These are phyloP conservation scores for Yamadazyma akitaensis DNA, from an alignment of 805 yeast species.

Conservation along the genomic window DNA sequence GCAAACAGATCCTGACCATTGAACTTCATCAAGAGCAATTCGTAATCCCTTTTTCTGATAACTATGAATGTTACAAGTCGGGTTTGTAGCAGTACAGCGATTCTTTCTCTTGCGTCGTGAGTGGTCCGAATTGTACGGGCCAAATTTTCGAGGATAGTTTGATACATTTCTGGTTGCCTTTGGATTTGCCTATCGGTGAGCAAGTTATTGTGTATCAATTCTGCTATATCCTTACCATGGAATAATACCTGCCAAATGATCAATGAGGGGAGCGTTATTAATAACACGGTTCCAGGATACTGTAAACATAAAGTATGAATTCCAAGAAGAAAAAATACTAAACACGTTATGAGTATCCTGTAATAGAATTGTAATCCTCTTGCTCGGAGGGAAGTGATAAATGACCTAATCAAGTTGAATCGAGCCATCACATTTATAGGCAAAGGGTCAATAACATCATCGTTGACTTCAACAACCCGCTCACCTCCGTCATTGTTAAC, in stretches of 20 bases:
- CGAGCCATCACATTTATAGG: neutral
- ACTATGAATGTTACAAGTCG: conserved; percentile 12
- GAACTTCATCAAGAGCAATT: conserved; percentile 6
- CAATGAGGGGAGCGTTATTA: neutral
- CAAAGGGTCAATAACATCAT: neutral
- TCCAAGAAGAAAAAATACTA: neutral
- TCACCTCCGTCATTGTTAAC: too few relatives aligned
- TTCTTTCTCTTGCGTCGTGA: neutral
- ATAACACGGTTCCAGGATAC: neutral
- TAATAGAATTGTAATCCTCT: neutral
- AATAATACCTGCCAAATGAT: neutral
- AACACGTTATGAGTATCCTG: neutral
- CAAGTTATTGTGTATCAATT: neutral
- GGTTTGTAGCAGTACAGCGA: neutral
- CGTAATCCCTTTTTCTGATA: conserved; percentile 22
- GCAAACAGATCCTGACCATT: neutral
- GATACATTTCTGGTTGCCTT: neutral
- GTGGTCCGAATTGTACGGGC: neutral
- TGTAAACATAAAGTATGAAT: neutral
- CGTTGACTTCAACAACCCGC: neutral
- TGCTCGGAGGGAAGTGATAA: neutral
- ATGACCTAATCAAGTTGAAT: neutral
- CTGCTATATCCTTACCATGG: neutral
- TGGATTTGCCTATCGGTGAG: neutral
- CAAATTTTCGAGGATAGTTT: neutral